These are phyloP conservation scores for Talaromyces nanjingensis DNA, from an alignment of 495 filamentous ascomycete species.

Conservation along the genomic window DNA sequence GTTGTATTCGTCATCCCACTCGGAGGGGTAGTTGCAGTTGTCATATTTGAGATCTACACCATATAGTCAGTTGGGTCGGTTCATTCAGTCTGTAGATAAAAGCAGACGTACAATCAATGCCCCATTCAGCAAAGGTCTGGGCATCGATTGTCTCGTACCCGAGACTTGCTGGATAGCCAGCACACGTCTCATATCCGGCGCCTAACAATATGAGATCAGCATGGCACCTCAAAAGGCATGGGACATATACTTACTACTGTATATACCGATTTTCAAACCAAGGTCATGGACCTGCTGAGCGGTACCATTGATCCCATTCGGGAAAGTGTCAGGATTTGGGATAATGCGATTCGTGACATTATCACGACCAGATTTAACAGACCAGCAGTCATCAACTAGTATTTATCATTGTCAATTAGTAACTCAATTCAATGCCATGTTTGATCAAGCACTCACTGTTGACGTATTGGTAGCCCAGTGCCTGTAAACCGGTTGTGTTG, in stretches of 20 bases:
- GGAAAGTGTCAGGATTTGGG: slow-evolving; percentile 52
- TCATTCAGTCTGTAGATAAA: background rate
- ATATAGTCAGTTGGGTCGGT: background rate
- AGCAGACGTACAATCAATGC: slow-evolving; percentile 47
- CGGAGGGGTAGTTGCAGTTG: slow-evolving; percentile 50
- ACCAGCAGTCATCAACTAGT: slow-evolving; percentile 59
- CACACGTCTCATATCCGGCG: slow-evolving; percentile 59
- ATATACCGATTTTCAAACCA: slow-evolving; percentile 61
- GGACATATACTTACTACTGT: slow-evolving; percentile 35
- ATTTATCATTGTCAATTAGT: background rate
- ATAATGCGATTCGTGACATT: slow-evolving; percentile 41
- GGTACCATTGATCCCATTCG: slow-evolving; percentile 53
- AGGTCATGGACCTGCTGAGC: slow-evolving; percentile 51
- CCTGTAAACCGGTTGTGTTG: slow-evolving; percentile 47
- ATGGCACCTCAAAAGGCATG: background rate
- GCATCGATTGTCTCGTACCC: slow-evolving; percentile 60
- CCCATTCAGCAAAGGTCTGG: slow-evolving; percentile 55
- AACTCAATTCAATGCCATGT: background rate
- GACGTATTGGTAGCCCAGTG: slow-evolving; percentile 62
- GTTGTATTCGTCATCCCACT: slow-evolving; percentile 36
- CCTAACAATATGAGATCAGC: slow-evolving; percentile 20
- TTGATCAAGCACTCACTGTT: slow-evolving; percentile 27
- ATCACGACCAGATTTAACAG: slow-evolving; percentile 39
- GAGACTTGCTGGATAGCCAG: slow-evolving; percentile 52
- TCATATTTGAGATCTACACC: slow-evolving; percentile 62